phyloP scores from a whole-genome alignment of 108 stramenopile genomes.

The Nitzschia putrida region DNA sequence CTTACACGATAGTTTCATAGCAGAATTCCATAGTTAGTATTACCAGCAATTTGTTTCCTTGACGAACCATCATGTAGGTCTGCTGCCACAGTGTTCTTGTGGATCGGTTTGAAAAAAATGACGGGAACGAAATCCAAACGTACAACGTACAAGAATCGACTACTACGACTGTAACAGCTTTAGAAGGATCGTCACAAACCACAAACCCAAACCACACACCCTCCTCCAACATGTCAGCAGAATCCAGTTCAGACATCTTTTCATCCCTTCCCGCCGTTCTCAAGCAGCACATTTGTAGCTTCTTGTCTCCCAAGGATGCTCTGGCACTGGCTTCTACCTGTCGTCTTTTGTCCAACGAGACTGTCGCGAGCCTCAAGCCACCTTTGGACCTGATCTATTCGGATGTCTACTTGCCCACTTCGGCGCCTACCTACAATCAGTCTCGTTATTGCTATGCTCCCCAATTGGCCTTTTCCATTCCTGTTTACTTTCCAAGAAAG shows the following conservation, averaged over 20 bases:
- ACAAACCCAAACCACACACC: too few species aligned
- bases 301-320: background rate
- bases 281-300: background rate
- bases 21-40: too few species aligned
- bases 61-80: too few species aligned
- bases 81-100: too few species aligned
- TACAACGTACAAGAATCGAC: too few species aligned
- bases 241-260: background rate
- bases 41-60: too few species aligned
- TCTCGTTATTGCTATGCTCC: background rate
- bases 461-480: background rate
- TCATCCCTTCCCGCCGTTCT: slow-evolving; percentile 1
- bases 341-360: background rate
- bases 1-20: too few species aligned
- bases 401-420: background rate
- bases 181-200: too few species aligned
- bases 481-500: slow-evolving; percentile 1
- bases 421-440: background rate
- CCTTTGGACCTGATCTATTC: background rate
- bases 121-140: too few species aligned
- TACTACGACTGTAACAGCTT: too few species aligned
- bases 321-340: slow-evolving; percentile 1
- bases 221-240: too few species aligned
- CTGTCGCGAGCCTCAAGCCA: background rate
- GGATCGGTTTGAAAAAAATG: too few species aligned